A percentile compares a stretch with the other conserved stretches of the same genome.
Evolutionary conservation across 2,329 filamentous ascomycete species (phyloP).

Genomic region (Penicillium sp.): DNA sequence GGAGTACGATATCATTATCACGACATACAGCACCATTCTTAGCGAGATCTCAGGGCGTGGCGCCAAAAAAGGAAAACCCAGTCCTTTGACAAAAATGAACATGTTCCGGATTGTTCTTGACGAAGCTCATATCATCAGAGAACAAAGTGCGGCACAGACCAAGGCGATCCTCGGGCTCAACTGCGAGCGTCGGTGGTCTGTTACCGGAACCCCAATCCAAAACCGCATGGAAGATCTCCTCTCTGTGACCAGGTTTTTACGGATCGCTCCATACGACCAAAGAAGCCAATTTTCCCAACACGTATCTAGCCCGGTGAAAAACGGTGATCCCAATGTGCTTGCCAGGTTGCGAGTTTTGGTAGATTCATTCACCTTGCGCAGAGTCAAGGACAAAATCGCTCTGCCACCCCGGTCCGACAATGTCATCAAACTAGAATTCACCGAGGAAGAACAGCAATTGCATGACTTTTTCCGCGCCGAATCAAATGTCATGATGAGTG

Average conservation of each 20-base stretch:
- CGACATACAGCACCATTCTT: slow-evolving; percentile 85
- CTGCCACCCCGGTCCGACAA: slow-evolving; percentile 72
- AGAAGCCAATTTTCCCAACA: slow-evolving; percentile 70
- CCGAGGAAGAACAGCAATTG: slow-evolving; percentile 67
- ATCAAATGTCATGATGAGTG: slow-evolving; percentile 74
- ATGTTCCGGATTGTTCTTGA: slow-evolving; percentile 95
- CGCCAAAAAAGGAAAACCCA: slow-evolving; percentile 54
- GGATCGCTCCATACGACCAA: slow-evolving; percentile 81
- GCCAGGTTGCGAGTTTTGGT: slow-evolving; percentile 80
- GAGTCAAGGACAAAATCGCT: slow-evolving; percentile 87
- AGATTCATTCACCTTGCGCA: slow-evolving; percentile 88
- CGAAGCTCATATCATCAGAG: slow-evolving; percentile 92
- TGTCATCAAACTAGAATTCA: slow-evolving; percentile 72
- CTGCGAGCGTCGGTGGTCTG: slow-evolving; percentile 84
- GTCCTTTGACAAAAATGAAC: slow-evolving; percentile 72
- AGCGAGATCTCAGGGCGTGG: slow-evolving; percentile 69
- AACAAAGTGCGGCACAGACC: slow-evolving; percentile 75
- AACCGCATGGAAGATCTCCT: slow-evolving; percentile 89
- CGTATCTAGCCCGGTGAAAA: slow-evolving; percentile 83
- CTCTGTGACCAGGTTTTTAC: slow-evolving; percentile 80
- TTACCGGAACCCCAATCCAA: slow-evolving; percentile 95
- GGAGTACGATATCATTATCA: slow-evolving; percentile 79
- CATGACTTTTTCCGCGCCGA: slow-evolving; percentile 84
- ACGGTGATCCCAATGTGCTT: slow-evolving; percentile 77
- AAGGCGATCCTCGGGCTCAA: slow-evolving; percentile 78